Percentiles rank a stretch among this genome's conserved stretches.
These are phyloP conservation scores for Umbelopsis ramanniana DNA, from an alignment of 192 early-diverging fungal species.

Conservation along the genomic window DNA sequence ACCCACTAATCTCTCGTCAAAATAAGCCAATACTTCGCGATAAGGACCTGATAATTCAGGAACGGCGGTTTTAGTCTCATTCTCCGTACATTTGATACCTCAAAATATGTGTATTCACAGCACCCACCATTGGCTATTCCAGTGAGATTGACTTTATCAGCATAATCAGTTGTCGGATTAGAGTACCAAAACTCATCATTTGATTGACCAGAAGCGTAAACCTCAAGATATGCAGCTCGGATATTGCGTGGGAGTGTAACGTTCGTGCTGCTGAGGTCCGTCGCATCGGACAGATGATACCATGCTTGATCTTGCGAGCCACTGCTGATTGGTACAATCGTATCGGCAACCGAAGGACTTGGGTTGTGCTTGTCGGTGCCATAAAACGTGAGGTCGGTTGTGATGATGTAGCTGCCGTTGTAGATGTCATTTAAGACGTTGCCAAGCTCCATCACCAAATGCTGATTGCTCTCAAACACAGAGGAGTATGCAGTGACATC, in stretches of 20 bases:
- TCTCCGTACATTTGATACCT: no score
- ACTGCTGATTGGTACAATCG: constrained; percentile 20
- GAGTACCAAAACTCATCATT: constrained; percentile 34
- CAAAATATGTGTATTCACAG: background rate
- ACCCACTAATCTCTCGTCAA: constrained; percentile 23
- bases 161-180: constrained; percentile 18
- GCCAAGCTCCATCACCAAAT: constrained; percentile 28
- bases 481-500: constrained; percentile 23
- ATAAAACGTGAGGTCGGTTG: constrained; percentile 12
- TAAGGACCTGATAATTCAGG: constrained; percentile 21
- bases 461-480: constrained; percentile 5
- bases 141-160: background rate
- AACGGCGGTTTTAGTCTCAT: background rate
- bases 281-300: background rate
- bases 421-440: constrained; percentile 23
- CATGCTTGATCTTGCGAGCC: constrained; percentile 5
- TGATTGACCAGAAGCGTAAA: constrained; percentile 26
- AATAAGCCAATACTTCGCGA: constrained; percentile 24
- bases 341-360: constrained; percentile 7
- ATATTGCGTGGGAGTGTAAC: constrained; percentile 27
- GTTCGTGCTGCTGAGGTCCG: background rate
- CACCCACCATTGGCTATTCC: constrained; percentile 2
- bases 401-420: constrained; percentile 27
- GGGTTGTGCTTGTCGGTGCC: background rate
- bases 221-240: constrained; percentile 19